A percentile compares a stretch with the other conserved stretches of the same genome.
Conservation (phyloP, 139 green algal species). For the Coelastrella sp. region DNA sequence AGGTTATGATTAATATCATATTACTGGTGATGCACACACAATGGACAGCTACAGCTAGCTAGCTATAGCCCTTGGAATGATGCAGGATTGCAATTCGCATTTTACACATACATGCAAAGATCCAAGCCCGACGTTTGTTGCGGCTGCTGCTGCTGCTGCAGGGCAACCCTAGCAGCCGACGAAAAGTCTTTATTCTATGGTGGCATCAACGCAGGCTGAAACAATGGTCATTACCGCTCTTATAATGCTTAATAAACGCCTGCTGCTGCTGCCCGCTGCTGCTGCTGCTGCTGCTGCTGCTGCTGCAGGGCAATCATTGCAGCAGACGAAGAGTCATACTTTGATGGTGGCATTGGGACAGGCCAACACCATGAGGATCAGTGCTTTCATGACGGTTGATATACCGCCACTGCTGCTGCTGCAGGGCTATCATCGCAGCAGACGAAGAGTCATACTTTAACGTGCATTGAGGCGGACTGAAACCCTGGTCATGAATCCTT, state of each 20-base stretch:
- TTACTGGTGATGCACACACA: too few relatives aligned
- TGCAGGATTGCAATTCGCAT: too few relatives aligned
- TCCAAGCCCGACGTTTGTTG: too few relatives aligned
- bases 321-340: constrained; percentile 13
- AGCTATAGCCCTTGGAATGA: too few relatives aligned
- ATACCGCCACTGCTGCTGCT: too few relatives aligned
- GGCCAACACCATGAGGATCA: neutral
- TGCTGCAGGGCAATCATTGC: neutral
- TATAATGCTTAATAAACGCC: neutral
- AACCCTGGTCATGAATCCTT: neutral
- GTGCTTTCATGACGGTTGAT: too few relatives aligned
- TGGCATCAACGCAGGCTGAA: constrained; percentile 11
- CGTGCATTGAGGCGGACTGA: constrained; percentile 29
- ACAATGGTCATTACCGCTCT: neutral
- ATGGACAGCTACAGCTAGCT: too few relatives aligned
- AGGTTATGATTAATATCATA: too few relatives aligned
- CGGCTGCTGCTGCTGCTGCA: too few relatives aligned
- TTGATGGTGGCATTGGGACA: constrained; percentile 35
- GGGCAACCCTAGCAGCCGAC: neutral
- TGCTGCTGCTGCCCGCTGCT: neutral
- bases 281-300: neutral
- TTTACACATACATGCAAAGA: too few relatives aligned
- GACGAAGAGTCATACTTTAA: constrained; percentile 37
- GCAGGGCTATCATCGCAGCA: neutral
- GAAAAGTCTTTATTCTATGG: constrained; percentile 35